phyloP scores from a whole-genome alignment of 1,284 basidiomycete genomes.

The Pholiota adiposa region DNA sequence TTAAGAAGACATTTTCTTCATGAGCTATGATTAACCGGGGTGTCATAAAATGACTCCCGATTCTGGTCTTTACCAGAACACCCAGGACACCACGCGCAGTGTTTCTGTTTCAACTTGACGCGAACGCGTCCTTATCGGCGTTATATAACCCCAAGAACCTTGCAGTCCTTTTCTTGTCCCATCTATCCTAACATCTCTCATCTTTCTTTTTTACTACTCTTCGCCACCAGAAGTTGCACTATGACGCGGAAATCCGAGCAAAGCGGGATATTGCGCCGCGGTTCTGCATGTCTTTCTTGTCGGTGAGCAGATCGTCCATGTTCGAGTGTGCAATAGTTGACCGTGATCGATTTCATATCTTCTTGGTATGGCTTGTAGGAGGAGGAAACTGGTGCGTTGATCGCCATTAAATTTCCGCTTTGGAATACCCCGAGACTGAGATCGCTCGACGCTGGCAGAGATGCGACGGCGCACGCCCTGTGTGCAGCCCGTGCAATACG shows the following conservation, averaged over 20 bases:
- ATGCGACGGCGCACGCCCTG: conserved; percentile 62
- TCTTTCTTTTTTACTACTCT: conserved; percentile 9
- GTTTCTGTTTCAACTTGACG: neutral
- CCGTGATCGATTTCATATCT: neutral
- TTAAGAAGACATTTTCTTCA: neutral
- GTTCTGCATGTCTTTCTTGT: conserved; percentile 62
- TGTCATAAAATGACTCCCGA: conserved; percentile 9
- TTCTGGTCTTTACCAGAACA: conserved; percentile 12
- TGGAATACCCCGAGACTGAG: neutral
- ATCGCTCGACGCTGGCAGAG: conserved; percentile 30
- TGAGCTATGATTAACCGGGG: conserved; percentile 2
- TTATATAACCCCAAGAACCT: conserved; percentile 6
- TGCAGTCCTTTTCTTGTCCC: conserved; percentile 1
- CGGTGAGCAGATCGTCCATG: conserved; percentile 38
- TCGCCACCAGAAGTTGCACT: neutral
- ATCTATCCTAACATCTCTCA: neutral
- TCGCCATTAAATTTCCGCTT: neutral
- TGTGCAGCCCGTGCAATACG: conserved; percentile 60
- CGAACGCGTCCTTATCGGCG: conserved; percentile 12
- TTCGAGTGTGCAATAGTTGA: neutral
- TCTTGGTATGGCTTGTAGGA: conserved; percentile 34
- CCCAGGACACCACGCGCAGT: conserved; percentile 2
- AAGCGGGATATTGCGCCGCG: conserved; percentile 48
- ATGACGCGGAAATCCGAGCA: conserved; percentile 34
- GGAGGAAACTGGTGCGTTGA: conserved; percentile 58